phyloP scores from a whole-genome alignment of 2,329 filamentous ascomycete species.

The Stagonosporopsis rhizophila region DNA sequence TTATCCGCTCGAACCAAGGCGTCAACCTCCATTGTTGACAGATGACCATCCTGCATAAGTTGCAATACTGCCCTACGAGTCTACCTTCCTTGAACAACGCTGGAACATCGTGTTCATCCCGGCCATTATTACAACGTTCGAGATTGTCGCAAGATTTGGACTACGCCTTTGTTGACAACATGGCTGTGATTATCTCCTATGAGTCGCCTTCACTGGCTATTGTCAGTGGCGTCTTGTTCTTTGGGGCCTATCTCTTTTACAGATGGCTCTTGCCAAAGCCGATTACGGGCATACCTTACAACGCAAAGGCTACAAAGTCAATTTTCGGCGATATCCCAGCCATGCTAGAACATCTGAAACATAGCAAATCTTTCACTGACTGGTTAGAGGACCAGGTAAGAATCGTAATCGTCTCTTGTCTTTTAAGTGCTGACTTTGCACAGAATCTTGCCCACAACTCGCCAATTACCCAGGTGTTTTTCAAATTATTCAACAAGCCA shows the following conservation, averaged over 20 bases:
- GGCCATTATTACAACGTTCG: too few relatives aligned
- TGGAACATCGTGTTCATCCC: background rate
- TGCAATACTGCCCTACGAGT: background rate
- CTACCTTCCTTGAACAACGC: background rate
- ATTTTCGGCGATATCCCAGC: conserved; percentile 55
- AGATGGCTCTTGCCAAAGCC: conserved; percentile 51
- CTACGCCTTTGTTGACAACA: background rate
- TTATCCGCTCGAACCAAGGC: background rate
- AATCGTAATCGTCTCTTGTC: background rate
- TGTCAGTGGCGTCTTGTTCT: background rate
- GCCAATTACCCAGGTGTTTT: conserved; percentile 54
- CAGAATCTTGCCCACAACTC: conserved; percentile 15
- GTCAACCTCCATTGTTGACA: background rate
- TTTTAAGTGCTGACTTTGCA: background rate
- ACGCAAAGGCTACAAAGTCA: conserved; percentile 43
- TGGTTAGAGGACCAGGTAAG: conserved; percentile 10
- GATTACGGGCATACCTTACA: conserved; percentile 57
- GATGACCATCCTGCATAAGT: background rate
- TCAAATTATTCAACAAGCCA: conserved; percentile 54
- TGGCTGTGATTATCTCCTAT: background rate
- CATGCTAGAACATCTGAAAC: conserved; percentile 43
- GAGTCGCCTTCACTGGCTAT: background rate
- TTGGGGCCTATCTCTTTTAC: conserved; percentile 21
- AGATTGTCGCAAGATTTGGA: background rate
- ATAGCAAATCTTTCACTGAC: conserved; percentile 1